These are phyloP conservation scores for Zygosaccharomyces sapae DNA, from an alignment of 1,139 yeast genomes.

Conservation along the genomic window DNA sequence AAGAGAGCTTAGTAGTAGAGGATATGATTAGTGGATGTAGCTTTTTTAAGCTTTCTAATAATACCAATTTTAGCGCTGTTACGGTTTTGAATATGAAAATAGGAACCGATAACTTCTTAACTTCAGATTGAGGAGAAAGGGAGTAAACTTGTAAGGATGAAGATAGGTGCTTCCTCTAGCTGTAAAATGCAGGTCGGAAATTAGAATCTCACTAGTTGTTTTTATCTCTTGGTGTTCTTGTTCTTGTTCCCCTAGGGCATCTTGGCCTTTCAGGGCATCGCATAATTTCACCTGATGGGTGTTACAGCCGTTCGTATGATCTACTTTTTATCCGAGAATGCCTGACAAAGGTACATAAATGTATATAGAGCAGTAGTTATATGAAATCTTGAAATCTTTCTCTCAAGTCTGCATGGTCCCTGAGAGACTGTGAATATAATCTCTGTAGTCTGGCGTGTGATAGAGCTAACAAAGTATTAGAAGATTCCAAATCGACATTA, in stretches of 20 bases:
- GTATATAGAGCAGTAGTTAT: background rate
- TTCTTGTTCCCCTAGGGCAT: background rate
- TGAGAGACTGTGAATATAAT: background rate
- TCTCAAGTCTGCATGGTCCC: background rate
- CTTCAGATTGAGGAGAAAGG: background rate
- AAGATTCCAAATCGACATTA: constrained; percentile 1
- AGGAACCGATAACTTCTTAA: background rate
- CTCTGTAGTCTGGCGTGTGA: constrained; percentile 2
- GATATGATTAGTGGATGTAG: no score
- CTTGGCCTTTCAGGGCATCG: background rate
- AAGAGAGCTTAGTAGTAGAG: no score
- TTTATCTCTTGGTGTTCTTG: background rate
- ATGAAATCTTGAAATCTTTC: background rate
- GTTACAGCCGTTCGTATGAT: background rate
- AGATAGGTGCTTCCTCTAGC: background rate
- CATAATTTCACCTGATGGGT: background rate
- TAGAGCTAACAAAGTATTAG: background rate
- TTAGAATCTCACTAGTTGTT: background rate
- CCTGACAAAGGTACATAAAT: background rate
- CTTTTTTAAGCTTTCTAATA: no score
- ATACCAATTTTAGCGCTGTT: no score
- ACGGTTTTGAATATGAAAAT: background rate
- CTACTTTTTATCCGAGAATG: background rate
- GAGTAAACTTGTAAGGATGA: background rate
- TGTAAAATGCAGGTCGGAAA: no score